phyloP scores from a whole-genome alignment of 2,329 filamentous ascomycete species.

The Dactylellina haptotyla region DNA sequence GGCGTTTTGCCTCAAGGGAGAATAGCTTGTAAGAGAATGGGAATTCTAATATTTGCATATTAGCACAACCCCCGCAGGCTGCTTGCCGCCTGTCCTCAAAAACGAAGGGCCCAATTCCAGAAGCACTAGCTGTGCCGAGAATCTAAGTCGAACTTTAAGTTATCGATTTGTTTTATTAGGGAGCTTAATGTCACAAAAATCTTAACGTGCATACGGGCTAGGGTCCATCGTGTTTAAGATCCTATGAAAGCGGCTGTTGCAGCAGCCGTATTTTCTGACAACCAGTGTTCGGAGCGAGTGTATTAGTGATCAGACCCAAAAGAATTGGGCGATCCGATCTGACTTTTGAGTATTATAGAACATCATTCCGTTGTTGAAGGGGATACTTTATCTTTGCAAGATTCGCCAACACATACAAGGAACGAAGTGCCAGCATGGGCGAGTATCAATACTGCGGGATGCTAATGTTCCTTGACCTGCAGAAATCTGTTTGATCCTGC shows the following conservation, averaged over 20 bases:
- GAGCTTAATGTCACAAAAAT: constrained; percentile 34
- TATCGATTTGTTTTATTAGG: constrained; percentile 28
- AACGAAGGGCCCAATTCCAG: constrained; percentile 17
- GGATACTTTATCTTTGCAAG: background rate
- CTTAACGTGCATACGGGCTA: constrained; percentile 28
- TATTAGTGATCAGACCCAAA: constrained; percentile 31
- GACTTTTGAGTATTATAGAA: background rate
- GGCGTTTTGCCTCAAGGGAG: constrained; percentile 40
- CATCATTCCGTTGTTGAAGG: background rate
- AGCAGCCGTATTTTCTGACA: constrained; percentile 33
- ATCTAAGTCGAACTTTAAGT: constrained; percentile 12
- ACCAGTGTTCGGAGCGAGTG: constrained; percentile 18
- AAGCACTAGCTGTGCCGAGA: constrained; percentile 14
- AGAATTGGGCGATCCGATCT: constrained; percentile 19
- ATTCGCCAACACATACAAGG: background rate
- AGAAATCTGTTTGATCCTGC: constrained; percentile 23
- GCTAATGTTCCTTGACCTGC: constrained; percentile 11
- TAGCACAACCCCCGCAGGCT: constrained; percentile 6
- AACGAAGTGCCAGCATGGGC: constrained; percentile 3
- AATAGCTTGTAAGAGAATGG: constrained; percentile 25
- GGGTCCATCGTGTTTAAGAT: constrained; percentile 24
- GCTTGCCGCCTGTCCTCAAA: constrained; percentile 1
- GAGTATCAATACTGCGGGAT: constrained; percentile 7
- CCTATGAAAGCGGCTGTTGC: constrained; percentile 44
- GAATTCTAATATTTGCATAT: constrained; percentile 27